These are phyloP conservation scores for Scedosporium apiospermum DNA, from an alignment of 2,329 filamentous ascomycete genomes.

Conservation along the genomic window DNA sequence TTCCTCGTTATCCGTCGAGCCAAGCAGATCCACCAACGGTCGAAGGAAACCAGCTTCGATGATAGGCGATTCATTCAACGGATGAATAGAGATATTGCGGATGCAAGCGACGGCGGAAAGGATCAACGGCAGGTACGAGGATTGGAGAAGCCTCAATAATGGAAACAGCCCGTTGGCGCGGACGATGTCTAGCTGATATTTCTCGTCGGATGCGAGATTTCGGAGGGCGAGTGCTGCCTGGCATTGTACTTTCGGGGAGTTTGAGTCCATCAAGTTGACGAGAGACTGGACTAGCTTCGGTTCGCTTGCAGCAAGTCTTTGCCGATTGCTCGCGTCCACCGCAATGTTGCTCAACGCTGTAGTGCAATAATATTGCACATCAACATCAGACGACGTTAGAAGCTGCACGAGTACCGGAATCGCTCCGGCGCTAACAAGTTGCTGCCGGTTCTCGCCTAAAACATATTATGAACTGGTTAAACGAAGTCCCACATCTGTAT, in stretches of 20 bases:
- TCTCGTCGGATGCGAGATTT: conserved; percentile 94
- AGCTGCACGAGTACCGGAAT: conserved; percentile 95
- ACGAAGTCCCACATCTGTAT: too few relatives aligned
- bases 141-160: conserved; percentile 82
- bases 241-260: conserved; percentile 94
- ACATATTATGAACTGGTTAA: conserved; percentile 14
- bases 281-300: conserved; percentile 85
- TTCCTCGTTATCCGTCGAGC: conserved; percentile 94
- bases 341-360: conserved; percentile 98
- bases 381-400: conserved; percentile 84
- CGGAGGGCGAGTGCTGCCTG: conserved; percentile 89
- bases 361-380: conserved; percentile 99
- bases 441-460: conserved; percentile 89
- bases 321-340: conserved; percentile 83
- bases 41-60: conserved; percentile 96
- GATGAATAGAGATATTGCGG: conserved; percentile 97
- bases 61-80: conserved; percentile 93
- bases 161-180: conserved; percentile 76
- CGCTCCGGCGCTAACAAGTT: conserved; percentile 94
- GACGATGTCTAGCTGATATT: conserved; percentile 97
- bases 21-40: conserved; percentile 84
- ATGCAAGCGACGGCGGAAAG: conserved; percentile 96
- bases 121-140: conserved; percentile 90
- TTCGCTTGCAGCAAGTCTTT: conserved; percentile 84
- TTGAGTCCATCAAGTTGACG: conserved; percentile 94